Base-by-base conservation (phyloP, 1,139 yeast species). In the Maudiozyma humilis region DNA sequence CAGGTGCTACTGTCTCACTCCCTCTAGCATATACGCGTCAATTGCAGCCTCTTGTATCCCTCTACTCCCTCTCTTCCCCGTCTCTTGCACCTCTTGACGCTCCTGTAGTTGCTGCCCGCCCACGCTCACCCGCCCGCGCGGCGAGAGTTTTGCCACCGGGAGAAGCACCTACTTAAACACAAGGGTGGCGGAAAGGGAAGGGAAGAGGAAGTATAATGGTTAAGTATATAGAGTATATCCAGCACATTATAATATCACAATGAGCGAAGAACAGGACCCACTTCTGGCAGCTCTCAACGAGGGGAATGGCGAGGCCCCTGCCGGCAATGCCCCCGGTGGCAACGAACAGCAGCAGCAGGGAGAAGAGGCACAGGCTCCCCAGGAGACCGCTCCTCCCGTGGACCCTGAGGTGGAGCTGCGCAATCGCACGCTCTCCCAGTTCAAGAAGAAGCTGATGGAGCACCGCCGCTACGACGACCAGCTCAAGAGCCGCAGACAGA, bases 401-500 rank as follows among this genome's bases (percentile, higher is more conserved):
- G 64, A 63, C 40, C 74, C 77, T 2, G 74, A 67, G 35, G 89
- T 81, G 53, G 80, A 78, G 35, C 95, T 88, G 56, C 78, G 95
- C 56, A 84, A 81, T 51, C 76, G 79, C 55, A 95, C 96, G 17
- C 68, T 91, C 52, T 71, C 74, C 39, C 85, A 80, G 51, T 85
- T 86, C 67, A 88, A 88, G 64, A 83, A 80, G 63, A 89, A 87
- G 67, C 73, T 91, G 56, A 72, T 86, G 55, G 97, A 91, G 59
- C 98, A 93, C 66, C 78, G 95, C 60, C 87, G 87, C 60, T 88
- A 95, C 86, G 97, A 91, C 62, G 86, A 95, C 37, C 79, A 88
- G 59, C 73, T 93, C 58, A 91, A 88, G 65, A 89, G 82, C 44
- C 73, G 89, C 52, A 77, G 98, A 54, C 69, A 86, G 60, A 78